Evolutionary conservation across 2,329 filamentous ascomycete genomes (phyloP), one percentile per base, ranked within the genome.

Genomic region (Microdochium nivale): DNA sequence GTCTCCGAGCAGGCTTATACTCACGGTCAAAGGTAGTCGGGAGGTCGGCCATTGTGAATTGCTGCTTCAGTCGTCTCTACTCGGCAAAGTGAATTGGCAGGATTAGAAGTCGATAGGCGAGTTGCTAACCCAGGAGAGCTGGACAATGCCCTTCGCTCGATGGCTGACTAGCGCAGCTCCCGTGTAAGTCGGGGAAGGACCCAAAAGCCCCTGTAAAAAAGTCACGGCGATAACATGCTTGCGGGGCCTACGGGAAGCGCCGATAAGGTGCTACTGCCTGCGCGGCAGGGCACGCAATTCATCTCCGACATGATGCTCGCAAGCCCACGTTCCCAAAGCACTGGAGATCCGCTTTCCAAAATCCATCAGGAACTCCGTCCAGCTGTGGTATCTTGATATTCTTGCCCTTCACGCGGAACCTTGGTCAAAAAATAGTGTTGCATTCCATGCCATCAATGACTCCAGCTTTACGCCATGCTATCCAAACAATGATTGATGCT

Each of bases 1-100:
- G 46, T 16, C n/a, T 19, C 14, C n/a, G 25, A 14, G 46, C 10
- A 8, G 19, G 43, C n/a, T 14, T 30, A 8, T 27, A 47, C 46
- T 47, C 24, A 47, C 46, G 46, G 46, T 47, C 46, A 47, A 47
- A 47, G 13, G 46, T 47, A 11, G 46, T 47, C 11, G 46, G 46
- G 14, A 47, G 46, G 21, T 47, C 46, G 11, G 46, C 46, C 46
- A 47, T 47, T 25, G 46, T 27, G 46, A 23, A 23, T 21, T 44
- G 11, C 19, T 37, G n/a, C 19, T 44, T 13, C 7, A 23, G n/a
- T n/a, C 19, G 19, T 14, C 4, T 19, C 33, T 7, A 16, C 13
- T 14, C 7, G 11, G 16, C n/a, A 5, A n/a, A 16, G 33, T 37
- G 33, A 8, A 37, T 14, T 37, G 33, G 33, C 4, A 37, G 16